phyloP scores from a whole-genome alignment of 805 yeast species.

The Ogataea glucozyma region DNA sequence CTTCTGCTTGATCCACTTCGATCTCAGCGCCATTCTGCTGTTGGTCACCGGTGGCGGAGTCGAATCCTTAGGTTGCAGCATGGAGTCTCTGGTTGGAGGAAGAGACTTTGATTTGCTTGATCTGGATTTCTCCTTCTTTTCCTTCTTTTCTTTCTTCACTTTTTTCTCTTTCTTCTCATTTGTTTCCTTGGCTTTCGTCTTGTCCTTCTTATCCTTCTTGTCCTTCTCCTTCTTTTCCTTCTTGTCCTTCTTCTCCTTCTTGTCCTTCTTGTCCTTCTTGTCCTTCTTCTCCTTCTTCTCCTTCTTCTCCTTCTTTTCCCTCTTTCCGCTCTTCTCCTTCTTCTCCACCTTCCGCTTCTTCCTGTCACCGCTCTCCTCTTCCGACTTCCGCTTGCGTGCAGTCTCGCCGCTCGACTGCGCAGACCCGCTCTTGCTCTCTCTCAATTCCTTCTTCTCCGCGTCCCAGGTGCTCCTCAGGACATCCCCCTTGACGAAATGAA shows the following conservation, averaged over 20 bases:
- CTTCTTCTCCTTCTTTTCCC: conserved; percentile 32
- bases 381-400: too few species aligned
- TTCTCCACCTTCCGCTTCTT: conserved; percentile 19
- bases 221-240: conserved; percentile 29
- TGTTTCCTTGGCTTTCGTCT: conserved; percentile 30
- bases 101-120: too few species aligned
- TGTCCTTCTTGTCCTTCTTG: conserved; percentile 24
- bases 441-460: conserved; percentile 44
- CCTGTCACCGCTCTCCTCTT: too few species aligned
- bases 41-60: conserved; percentile 37
- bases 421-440: conserved; percentile 18
- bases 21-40: conserved; percentile 72
- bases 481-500: conserved; percentile 84
- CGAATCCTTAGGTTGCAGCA: conserved; percentile 40
- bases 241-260: conserved; percentile 27
- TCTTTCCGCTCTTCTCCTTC: conserved; percentile 33
- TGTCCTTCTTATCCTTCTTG: conserved; percentile 33
- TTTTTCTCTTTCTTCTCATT: conserved; percentile 24
- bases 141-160: conserved; percentile 23
- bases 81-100: conserved; percentile 43
- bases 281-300: conserved; percentile 34
- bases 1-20: conserved; percentile 86
- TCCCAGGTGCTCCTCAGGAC: conserved; percentile 84
- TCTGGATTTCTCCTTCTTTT: conserved; percentile 28
- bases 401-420: conserved; percentile 27